Percentiles rank a stretch among this genome's conserved stretches.
Conservation (phyloP, 768 basidiomycete species). For the Leccinum rimulosum region DNA sequence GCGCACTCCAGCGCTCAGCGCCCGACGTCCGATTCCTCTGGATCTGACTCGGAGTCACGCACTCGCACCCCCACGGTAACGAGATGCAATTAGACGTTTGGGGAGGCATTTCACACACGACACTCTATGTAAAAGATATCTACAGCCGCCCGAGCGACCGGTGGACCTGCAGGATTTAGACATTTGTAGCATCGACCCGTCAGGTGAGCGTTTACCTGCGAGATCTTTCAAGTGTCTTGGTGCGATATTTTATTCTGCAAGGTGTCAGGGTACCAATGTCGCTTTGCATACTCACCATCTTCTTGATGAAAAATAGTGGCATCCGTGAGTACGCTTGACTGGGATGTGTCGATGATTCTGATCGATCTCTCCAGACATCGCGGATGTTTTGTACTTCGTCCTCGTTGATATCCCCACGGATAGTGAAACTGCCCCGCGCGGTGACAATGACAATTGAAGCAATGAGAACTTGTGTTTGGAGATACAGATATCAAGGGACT, state of each 20-base stretch:
- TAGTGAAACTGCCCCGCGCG: conserved; percentile 91
- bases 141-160: conserved; percentile 25
- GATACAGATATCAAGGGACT: too few relatives aligned
- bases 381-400: conserved; percentile 97
- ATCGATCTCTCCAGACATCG: conserved; percentile 66
- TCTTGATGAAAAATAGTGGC: conserved; percentile 89
- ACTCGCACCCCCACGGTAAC: too few relatives aligned
- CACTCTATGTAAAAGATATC: too few relatives aligned
- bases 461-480: too few relatives aligned
- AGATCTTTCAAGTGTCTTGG: too few relatives aligned
- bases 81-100: too few relatives aligned
- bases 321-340: conserved; percentile 70
- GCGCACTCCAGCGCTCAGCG: too few relatives aligned
- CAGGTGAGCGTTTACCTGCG: conserved; percentile 46
- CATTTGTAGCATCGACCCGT: conserved; percentile 97
- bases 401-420: conserved; percentile 94
- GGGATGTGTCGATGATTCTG: not conserved
- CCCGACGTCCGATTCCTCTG: too few relatives aligned
- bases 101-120: too few relatives aligned
- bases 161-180: conserved; percentile 83
- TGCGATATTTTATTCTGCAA: conserved; percentile 36
- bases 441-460: conserved; percentile 26
- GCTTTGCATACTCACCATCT: conserved; percentile 86
- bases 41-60: too few relatives aligned
- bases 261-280: conserved; percentile 97